Percentiles rank a stretch among this genome's conserved stretches.
Conservation (phyloP, 495 filamentous ascomycete species). For the Echria macrotheca region DNA sequence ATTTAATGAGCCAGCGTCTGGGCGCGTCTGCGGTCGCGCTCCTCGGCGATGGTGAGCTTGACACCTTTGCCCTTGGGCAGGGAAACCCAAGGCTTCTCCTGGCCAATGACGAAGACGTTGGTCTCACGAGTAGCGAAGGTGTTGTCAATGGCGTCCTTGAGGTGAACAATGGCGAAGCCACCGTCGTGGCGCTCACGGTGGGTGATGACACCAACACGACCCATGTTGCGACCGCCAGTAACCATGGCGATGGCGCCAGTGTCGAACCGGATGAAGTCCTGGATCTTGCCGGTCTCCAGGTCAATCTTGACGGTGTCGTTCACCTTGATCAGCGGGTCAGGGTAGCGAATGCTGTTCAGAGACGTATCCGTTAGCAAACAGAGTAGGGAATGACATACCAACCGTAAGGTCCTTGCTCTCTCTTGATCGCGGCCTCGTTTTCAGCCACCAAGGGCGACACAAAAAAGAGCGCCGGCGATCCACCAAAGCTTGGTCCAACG, state of each 20-base stretch:
- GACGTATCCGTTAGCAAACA: slow-evolving; percentile 35
- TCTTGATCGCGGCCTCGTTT: slow-evolving; percentile 11
- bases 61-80: slow-evolving; percentile 99
- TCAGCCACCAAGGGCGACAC: too few relatives aligned
- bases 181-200: slow-evolving; percentile 99
- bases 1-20: slow-evolving; percentile 59
- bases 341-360: slow-evolving; percentile 84
- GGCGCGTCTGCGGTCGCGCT: slow-evolving; percentile 92
- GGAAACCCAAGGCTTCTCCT: slow-evolving; percentile 97
- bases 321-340: slow-evolving; percentile 95
- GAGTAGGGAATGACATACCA: slow-evolving; percentile 39
- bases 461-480: slow-evolving; percentile 37
- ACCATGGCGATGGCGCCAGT: slow-evolving; percentile 96
- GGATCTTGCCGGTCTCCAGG: slow-evolving; percentile 91
- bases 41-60: slow-evolving; percentile 97
- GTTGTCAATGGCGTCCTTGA: slow-evolving; percentile 99
- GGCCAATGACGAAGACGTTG: slow-evolving; percentile 98
- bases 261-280: slow-evolving; percentile 94
- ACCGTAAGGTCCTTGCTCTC: slow-evolving; percentile 33
- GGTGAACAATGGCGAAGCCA: slow-evolving; percentile 98
- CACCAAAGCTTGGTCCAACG: slow-evolving; percentile 98
- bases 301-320: slow-evolving; percentile 99
- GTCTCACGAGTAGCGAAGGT: slow-evolving; percentile 95
- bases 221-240: slow-evolving; percentile 99
- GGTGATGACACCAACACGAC: slow-evolving; percentile 99